phyloP scores from a whole-genome alignment of 1,139 yeast genomes.

The Scheffersomyces titani region DNA sequence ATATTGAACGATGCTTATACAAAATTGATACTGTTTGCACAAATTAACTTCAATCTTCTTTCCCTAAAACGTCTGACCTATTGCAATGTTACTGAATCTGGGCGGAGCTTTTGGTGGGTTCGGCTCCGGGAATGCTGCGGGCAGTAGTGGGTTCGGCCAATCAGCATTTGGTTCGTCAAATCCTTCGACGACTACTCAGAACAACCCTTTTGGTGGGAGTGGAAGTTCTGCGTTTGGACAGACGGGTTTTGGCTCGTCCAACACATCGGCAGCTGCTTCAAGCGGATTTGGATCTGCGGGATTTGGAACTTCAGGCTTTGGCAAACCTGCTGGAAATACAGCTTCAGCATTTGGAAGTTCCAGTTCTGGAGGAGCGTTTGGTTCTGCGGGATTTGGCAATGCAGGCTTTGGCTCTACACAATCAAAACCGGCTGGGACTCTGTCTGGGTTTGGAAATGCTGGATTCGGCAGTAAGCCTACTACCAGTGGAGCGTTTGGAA shows the following conservation, averaged over 20 bases:
- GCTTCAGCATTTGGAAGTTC: conserved; percentile 6
- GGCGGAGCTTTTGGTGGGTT: conserved; percentile 3
- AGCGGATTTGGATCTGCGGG: conserved; percentile 12
- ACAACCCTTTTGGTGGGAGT: conserved; percentile 12
- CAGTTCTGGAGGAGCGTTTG: conserved; percentile 8
- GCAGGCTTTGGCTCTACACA: conserved; percentile 11
- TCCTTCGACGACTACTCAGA: background rate
- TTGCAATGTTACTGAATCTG: conserved; percentile 13
- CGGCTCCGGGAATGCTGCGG: conserved; percentile 1
- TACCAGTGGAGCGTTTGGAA: background rate
- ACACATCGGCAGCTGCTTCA: conserved; percentile 13
- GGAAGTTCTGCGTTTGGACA: conserved; percentile 18
- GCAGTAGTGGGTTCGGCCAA: conserved; percentile 3
- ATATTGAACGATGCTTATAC: background rate
- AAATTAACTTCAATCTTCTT: background rate
- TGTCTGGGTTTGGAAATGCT: background rate
- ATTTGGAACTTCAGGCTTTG: conserved; percentile 5
- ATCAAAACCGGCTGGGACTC: background rate
- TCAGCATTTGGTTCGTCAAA: background rate
- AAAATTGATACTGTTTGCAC: background rate
- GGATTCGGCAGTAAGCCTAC: background rate
- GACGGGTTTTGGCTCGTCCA: conserved; percentile 11
- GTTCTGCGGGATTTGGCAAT: conserved; percentile 15
- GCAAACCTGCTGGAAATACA: conserved; percentile 4
- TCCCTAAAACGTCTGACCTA: conserved; percentile 10